These are phyloP conservation scores for Lecanosticta acicola DNA, from an alignment of 2,329 filamentous ascomycete genomes.

Conservation along the genomic window DNA sequence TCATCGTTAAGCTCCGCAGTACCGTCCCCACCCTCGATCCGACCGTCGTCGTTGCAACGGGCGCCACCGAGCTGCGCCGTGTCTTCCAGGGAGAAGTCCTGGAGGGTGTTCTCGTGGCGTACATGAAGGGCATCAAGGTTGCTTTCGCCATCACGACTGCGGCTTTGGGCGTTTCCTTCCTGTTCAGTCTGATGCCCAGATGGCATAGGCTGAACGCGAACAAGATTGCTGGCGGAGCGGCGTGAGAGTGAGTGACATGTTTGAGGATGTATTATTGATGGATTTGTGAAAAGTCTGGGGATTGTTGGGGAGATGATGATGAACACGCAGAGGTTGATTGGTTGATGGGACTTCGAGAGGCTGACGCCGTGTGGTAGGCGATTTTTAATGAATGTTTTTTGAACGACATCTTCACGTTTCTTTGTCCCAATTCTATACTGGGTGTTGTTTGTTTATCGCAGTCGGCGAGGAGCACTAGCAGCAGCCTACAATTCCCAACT, in stretches of 20 bases:
- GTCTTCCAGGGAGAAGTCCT: constrained; percentile 37
- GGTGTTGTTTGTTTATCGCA: too few relatives aligned
- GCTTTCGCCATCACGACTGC: constrained; percentile 20
- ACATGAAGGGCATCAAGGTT: constrained; percentile 35
- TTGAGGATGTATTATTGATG: too few relatives aligned
- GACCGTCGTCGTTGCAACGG: constrained; percentile 37
- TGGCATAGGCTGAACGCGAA: neutral
- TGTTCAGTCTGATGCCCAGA: neutral
- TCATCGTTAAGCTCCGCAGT: constrained; percentile 34
- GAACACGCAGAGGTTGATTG: too few relatives aligned
- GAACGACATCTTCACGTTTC: too few relatives aligned
- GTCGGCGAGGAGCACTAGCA: too few relatives aligned
- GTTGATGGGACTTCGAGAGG: too few relatives aligned
- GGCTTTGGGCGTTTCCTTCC: neutral
- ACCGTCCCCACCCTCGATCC: constrained; percentile 39
- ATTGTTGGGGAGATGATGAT: too few relatives aligned
- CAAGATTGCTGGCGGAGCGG: neutral
- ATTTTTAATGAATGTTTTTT: too few relatives aligned
- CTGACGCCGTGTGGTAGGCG: too few relatives aligned
- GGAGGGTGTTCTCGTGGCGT: constrained; percentile 53
- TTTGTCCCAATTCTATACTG: too few relatives aligned
- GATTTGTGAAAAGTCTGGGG: too few relatives aligned
- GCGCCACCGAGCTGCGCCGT: constrained; percentile 51
- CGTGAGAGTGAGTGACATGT: neutral
- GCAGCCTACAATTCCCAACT: too few relatives aligned